Evolutionary conservation across 257 asterid species (phyloP).

Genomic region (Penstemon barbatus): DNA sequence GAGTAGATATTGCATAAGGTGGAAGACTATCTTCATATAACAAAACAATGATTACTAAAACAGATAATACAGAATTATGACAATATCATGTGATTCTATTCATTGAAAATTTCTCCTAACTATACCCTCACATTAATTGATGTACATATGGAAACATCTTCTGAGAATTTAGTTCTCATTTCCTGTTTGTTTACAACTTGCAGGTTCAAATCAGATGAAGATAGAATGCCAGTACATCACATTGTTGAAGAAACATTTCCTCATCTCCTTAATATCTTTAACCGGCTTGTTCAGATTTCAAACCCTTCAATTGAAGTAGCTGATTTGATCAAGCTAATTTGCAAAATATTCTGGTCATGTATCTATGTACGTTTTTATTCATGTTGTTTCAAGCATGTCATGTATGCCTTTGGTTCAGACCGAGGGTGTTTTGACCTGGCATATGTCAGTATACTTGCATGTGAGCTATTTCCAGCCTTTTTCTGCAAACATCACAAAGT

Average conservation of each 20-base stretch:
- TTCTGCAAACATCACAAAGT: neutral
- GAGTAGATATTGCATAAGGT: neutral
- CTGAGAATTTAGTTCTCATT: constrained; percentile 17
- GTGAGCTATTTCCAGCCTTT: neutral
- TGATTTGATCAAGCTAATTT: constrained; percentile 91
- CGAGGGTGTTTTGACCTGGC: constrained; percentile 11
- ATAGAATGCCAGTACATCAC: constrained; percentile 81
- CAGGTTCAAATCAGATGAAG: constrained; percentile 99
- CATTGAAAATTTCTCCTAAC: neutral
- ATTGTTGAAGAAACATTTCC: constrained; percentile 95
- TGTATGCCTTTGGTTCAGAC: constrained; percentile 2
- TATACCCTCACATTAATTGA: neutral
- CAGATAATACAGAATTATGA: neutral
- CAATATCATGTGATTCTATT: neutral
- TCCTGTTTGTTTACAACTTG: constrained; percentile 30
- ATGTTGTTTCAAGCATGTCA: constrained; percentile 1
- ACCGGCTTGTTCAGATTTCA: constrained; percentile 74
- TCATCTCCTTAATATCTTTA: constrained; percentile 73
- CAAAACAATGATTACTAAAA: neutral
- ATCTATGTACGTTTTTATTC: constrained; percentile 65
- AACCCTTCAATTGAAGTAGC: constrained; percentile 87
- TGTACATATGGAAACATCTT: constrained; percentile 4
- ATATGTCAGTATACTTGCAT: constrained; percentile 4
- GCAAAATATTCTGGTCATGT: constrained; percentile 98
- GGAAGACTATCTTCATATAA: neutral